Base-by-base conservation (phyloP, 805 yeast genomes). In the Myxozyma kluyveri region DNA sequence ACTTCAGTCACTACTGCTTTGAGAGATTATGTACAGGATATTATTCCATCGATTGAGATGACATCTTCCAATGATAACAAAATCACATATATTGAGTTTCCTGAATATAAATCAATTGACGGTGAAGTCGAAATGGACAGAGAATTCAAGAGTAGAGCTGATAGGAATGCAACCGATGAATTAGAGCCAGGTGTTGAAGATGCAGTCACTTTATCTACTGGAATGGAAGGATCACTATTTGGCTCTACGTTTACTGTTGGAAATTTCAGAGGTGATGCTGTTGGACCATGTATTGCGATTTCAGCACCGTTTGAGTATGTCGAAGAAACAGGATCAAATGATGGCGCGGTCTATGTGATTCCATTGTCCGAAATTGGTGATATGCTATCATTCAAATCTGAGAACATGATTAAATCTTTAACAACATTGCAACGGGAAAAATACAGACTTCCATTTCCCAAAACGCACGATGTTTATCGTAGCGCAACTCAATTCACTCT, bases 181-280 rank as follows among this genome's bases (percentile, higher is more conserved):
- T 43, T 42, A 7, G n/a, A 36, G 19, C n/a, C n/a, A n/a, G n/a
- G n/a, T n/a, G n/a, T n/a, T n/a, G 50, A 43, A n/a, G 6, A 22
- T n/a, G 32, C 53, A 4, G 27, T 54, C 4, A 35, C 47, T 17
- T 47, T 56, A 10, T 32, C 51, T 9, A 53, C 48, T 14, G 53
- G 54, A 3, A 40, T 67, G 27, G 49, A 61, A 4, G 67, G 67
- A 12, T 72, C 75, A 0, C 69, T 72, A 19, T 81, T 81, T 65
- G 86, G 85, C 0, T 60, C 72, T 0, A 66, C 73, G 3, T 42
- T 80, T 2, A 66, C 70, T 1, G 44, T 72, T 2, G 81, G 82
- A 0, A 63, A 69, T n/a, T 76, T 74, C 51, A 59, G 72, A 6
- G 65, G 67, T 4, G 64, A 66, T 12, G 67, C 65, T 17, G 47